Evolutionary conservation across 1,284 basidiomycete species (phyloP), one percentile per base, ranked within the genome.

Genomic region (Schizopora paradoxa): DNA sequence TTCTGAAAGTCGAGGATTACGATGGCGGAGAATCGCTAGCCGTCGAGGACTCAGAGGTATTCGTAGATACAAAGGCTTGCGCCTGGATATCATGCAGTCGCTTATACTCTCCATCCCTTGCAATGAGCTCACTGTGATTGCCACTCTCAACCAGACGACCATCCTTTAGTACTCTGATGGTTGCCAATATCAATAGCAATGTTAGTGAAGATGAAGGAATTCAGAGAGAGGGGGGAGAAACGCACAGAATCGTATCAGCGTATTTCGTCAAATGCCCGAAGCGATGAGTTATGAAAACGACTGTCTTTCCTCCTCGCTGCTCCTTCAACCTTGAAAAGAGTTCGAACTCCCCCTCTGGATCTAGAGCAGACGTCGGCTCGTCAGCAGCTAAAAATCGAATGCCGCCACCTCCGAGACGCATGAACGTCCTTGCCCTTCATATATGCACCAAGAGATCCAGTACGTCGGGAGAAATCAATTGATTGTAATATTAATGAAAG

Each of bases 101-200:
- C 13, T 16, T 28, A 34, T 53, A 53, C 40, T 51, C 48, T 16
- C 51, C 51, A n/a, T 44, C 29, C 18, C 27, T 29, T 13, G 39
- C 40, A 10, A 53, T 28, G 14, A 53, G 42, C 21, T 53, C 51
- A 13, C 44, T 29, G 25, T 53, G 51, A 2, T 44, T 51, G 7
- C 51, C 51, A 11, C 37, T 29, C 22, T 53, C 51, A 4, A 43
- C 26, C 10, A 53, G 32, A n/a, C 25, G 32, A 22, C 51, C 47
- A 26, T 39, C 45, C 16, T 46, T 46, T 28, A 46, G 13, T 22
- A 36, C 8, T 31, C 28, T 31, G n/a, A n/a, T n/a, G n/a, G n/a
- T n/a, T n/a, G n/a, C n/a, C n/a, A n/a, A 45, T 11, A 33, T 45
- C 13, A 11, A 5, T n/a, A 4, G 18, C 33, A 35, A 6, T 19